Evolutionary conservation across 306 rosid genomes (phyloP), one percentile per base, ranked within the genome.

Genomic region (Acmispon strigosus): DNA sequence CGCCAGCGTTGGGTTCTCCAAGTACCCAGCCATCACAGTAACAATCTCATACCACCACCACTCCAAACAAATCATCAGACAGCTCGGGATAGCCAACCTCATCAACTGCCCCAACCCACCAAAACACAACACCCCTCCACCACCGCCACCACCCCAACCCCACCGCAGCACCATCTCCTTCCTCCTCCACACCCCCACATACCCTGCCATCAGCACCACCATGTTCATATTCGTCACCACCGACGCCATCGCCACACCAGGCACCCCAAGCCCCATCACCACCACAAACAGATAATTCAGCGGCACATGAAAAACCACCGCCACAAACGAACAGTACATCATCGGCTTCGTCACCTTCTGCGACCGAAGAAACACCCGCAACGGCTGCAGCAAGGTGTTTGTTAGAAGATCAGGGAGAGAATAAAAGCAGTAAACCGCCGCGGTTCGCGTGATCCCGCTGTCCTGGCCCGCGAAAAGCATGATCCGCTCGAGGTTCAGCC

Each of bases 41-140:
- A 94, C 90, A 17, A 94, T 94, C 87, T 94, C 99, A 19, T 94
- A 94, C 99, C 99, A 94, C 99, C 99, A 94, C 99, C 99, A 94
- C 83, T 94, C 99, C 85, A 94, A 77, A 50, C 99, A 94, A 47
- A 94, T 94, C 54, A 92, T 95, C 16, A 94, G 53, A 24, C 99
- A 91, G 51, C 99, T 94, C 7, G 99, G 99, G 11, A 94, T 87
- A 0, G 99, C 97, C 73, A 94, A 52, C 41, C 44, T 83, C 82
- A 90, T 2, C 78, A 93, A 70, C 47, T 83, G 76, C 20, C 88
- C 89, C 44, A 90, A 47, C 15, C 90, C 96, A 22, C 80, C 79
- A 13, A 61, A 63, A 86, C 55, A 16, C 24, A 7, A 5, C 5
- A 0, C 8, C 7, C 53, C 85, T 5, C 4, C 9, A 34, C 49